A percentile compares a stretch with the other conserved stretches of the same genome.
Evolutionary conservation across 805 yeast species (phyloP).

Genomic region (Zygotorulaspora chibaensis): DNA sequence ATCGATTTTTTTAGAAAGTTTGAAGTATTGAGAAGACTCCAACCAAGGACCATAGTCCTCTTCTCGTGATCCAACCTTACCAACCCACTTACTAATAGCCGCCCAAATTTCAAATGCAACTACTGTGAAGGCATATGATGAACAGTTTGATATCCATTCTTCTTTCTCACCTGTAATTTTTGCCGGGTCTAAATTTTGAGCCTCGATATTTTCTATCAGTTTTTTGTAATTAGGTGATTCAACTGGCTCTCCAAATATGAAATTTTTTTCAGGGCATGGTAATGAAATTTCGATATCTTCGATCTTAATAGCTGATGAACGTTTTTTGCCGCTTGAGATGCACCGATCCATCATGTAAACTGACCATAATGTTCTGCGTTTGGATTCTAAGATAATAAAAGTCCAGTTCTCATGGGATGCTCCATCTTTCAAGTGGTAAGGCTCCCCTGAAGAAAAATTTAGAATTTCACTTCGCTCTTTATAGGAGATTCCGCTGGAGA

Average conservation of each 20-base stretch:
- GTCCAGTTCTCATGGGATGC: background rate
- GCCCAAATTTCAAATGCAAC: too few species aligned
- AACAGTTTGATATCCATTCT: too few species aligned
- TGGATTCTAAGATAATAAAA: conserved; percentile 32
- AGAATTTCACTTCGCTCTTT: conserved; percentile 5
- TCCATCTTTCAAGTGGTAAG: background rate
- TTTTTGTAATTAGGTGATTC: too few species aligned
- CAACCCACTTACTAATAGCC: too few species aligned
- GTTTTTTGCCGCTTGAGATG: conserved; percentile 36
- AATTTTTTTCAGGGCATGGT: too few species aligned
- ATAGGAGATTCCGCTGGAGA: conserved; percentile 18
- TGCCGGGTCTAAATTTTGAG: too few species aligned
- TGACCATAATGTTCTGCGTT: conserved; percentile 39
- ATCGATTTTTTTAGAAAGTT: conserved; percentile 28
- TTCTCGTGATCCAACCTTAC: too few species aligned
- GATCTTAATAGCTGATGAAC: conserved; percentile 37
- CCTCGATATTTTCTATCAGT: too few species aligned
- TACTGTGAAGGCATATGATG: too few species aligned
- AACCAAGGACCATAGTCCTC: conserved; percentile 35
- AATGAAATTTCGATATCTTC: too few species aligned
- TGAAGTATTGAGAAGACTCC: conserved; percentile 26
- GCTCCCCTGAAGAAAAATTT: background rate
- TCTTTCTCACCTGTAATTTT: too few species aligned
- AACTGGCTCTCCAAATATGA: too few species aligned
- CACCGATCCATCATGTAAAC: conserved; percentile 43